Evolutionary conservation across 805 yeast genomes (phyloP).

Genomic region (Starmera dryadoides): DNA sequence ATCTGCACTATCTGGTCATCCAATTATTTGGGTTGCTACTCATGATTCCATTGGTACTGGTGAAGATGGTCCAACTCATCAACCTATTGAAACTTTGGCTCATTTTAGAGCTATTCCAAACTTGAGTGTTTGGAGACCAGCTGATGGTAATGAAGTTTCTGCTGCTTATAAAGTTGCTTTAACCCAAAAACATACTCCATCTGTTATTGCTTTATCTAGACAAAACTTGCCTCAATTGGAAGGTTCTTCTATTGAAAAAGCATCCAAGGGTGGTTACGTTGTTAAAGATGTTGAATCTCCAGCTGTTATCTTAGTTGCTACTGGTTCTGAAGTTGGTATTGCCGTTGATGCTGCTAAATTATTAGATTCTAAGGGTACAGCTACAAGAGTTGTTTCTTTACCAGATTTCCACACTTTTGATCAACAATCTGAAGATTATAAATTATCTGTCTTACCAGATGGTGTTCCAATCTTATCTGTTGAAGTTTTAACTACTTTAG

Average conservation of each 20-base stretch:
- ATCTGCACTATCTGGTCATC: constrained; percentile 77
- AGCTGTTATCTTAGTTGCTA: constrained; percentile 72
- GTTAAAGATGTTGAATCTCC: constrained; percentile 52
- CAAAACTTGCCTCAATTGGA: constrained; percentile 89
- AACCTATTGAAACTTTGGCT: constrained; percentile 84
- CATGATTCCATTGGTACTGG: constrained; percentile 89
- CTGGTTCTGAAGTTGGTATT: constrained; percentile 89
- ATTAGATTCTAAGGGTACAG: constrained; percentile 55
- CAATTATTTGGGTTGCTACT: constrained; percentile 82
- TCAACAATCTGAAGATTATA: constrained; percentile 73
- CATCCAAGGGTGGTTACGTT: constrained; percentile 91
- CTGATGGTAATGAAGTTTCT: constrained; percentile 84
- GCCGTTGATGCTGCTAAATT: constrained; percentile 77
- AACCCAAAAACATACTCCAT: constrained; percentile 57
- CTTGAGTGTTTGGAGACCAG: constrained; percentile 85
- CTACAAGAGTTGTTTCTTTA: constrained; percentile 80
- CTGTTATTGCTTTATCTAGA: constrained; percentile 73
- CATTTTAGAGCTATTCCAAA: constrained; percentile 84
- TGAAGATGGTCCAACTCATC: constrained; percentile 93
- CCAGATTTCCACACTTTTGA: constrained; percentile 93
- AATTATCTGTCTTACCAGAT: constrained; percentile 85
- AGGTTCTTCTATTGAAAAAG: constrained; percentile 88
- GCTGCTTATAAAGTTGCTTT: constrained; percentile 73
- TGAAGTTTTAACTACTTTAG: constrained; percentile 86
- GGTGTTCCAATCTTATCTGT: constrained; percentile 89